Evolutionary conservation across 2,329 filamentous ascomycete genomes (phyloP), one percentile per base, ranked within the genome.

Genomic region (Aphanoascus verrucosus): DNA sequence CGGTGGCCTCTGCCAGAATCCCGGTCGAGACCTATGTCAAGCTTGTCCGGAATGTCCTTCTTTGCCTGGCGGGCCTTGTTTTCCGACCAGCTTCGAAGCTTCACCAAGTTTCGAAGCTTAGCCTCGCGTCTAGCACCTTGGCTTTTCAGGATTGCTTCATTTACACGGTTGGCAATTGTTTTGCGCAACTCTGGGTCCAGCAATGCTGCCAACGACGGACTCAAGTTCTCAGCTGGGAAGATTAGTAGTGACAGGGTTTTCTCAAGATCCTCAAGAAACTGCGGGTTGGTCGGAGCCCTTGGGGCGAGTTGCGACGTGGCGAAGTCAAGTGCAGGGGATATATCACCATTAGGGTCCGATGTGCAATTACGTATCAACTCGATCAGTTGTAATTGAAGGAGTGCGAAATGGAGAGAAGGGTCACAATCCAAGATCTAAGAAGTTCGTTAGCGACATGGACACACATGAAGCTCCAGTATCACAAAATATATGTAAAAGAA

Each of bases 221-320:
- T 81, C 37, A 96, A 77, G 50, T 81, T 84, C 51, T 93, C 86
- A n/a, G 81, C 78, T 0, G 88, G 83, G 61, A 96, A 95, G 42
- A 98, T 85, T 38, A 98, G 76, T 40, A 98, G 77, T 0, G 88
- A 85, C 84, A 98, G 95, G 0, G 93, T 96, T 65, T 84, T 81
- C 69, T 98, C 93, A 9, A 98, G 76, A 57, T 94, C 89, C 59
- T 85, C 81, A 11, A 96, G 76, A 60, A 95, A 97, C 43, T 85
- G 81, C 3, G 81, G 78, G 59, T 89, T 88, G 4, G 82, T 87
- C 0, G 90, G 84, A 6, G 91, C 93, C 53, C 88, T 83, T 3
- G 93, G 90, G 9, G 88, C 89, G 12, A 98, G 79, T 62, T 96
- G 85, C 35, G 84, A 81, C 0, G 86, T 89, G 1, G 93, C 93